Base-by-base conservation (phyloP, 306 rosid genomes). In the Calophaca sinica region DNA sequence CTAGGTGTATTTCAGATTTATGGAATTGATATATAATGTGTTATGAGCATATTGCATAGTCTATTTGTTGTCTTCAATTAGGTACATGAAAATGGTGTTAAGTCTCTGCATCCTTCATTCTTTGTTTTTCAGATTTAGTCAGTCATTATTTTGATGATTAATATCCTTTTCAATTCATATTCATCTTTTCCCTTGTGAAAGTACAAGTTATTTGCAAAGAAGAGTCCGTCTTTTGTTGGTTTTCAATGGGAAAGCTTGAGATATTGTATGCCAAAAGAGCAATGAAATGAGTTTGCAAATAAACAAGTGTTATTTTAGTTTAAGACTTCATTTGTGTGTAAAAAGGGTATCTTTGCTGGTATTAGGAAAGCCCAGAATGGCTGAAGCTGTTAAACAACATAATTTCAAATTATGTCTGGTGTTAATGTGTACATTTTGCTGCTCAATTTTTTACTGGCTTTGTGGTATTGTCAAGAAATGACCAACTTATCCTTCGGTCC, bases 1-100 rank as follows among this genome's bases (percentile, higher is more conserved):
- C 10, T 54, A 33, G 29, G 53, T 64, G 5, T 76, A 45, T 73
- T 72, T 52, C 7, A 32, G 62, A 55, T 81, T 49, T 60, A 14
- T 36, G 20, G 29, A 11, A 65, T 75, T 49, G 39, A 45, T 58
- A 4, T 36, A 15, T 63, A 55, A 28, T 52, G 53, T 68, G 10
- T 32, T 42, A 10, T 52, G 68, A 42, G 32, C 74, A 58, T 8
- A 41, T 54, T 80, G 69, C 68, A 9, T 11, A 72, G 60, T 49
- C 11, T 50, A 5, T 44, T 33, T 20, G 49, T 35, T 12, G 70
- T 53, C 44, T 35, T 44, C 26, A 38, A 15, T 6, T 26, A 12
- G 36, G 66, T 70, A 72, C 28, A 6, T 26, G 15, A 69, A 54
- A 39, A 58, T 46, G 36, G 31, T 31, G 0, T 57, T 10, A 28